Conservation (phyloP, 306 rosid species). For the Glycine soja region DNA sequence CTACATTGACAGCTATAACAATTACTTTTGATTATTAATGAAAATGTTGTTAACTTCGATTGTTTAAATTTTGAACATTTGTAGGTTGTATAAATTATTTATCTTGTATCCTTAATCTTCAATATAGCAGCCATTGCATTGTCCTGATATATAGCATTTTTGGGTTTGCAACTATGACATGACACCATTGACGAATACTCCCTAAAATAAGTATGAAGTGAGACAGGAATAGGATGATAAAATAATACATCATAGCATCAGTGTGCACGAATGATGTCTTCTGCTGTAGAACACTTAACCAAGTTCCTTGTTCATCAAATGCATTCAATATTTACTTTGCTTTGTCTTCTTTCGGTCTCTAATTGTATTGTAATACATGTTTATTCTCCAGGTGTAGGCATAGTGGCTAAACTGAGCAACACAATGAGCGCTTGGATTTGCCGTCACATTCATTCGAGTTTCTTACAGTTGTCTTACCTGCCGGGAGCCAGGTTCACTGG, state of each 20-base stretch:
- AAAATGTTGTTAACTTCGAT: too few relatives aligned
- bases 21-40: too few relatives aligned
- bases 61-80: too few relatives aligned
- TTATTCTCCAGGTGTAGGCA: constrained; percentile 43
- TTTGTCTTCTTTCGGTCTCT: background rate
- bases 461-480: constrained; percentile 35
- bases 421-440: constrained; percentile 38
- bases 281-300: background rate
- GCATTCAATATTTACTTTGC: constrained; percentile 10
- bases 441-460: constrained; percentile 39
- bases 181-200: constrained; percentile 3
- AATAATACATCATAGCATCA: background rate
- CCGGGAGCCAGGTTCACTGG: constrained; percentile 33
- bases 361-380: constrained; percentile 6
- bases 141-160: background rate
- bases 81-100: too few relatives aligned
- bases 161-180: background rate
- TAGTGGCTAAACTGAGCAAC: constrained; percentile 43
- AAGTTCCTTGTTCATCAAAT: constrained; percentile 27
- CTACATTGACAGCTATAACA: too few relatives aligned
- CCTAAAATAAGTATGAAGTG: constrained; percentile 7
- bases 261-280: background rate
- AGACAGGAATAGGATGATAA: constrained; percentile 25
- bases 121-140: too few relatives aligned
- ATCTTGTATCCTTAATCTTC: too few relatives aligned